phyloP scores from a whole-genome alignment of 1,284 basidiomycete species.

The Apiotrichum porosum region DNA sequence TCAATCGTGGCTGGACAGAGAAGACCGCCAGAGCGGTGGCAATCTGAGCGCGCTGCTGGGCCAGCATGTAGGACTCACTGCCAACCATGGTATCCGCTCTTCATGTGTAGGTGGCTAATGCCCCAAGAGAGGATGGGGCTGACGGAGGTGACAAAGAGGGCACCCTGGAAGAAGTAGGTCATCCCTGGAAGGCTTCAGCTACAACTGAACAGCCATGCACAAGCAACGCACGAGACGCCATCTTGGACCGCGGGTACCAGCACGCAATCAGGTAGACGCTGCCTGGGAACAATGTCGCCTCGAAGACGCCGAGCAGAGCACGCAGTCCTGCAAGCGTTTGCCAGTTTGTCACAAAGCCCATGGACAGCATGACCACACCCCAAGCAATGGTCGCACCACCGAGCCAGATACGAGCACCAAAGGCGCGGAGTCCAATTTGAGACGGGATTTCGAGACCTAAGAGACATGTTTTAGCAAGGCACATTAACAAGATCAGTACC shows the following conservation, averaged over 20 bases:
- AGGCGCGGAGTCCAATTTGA: not conserved
- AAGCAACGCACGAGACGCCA: slow-evolving; percentile 43
- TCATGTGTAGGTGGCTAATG: slow-evolving; percentile 8
- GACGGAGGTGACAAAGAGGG: slow-evolving; percentile 1
- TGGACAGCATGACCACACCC: slow-evolving; percentile 40
- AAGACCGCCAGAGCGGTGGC: too few relatives aligned
- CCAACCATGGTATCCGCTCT: too few relatives aligned
- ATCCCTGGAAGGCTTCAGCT: too few relatives aligned
- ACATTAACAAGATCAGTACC: slow-evolving; percentile 39
- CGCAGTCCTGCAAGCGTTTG: slow-evolving; percentile 45
- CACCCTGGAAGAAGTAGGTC: slow-evolving; percentile 44
- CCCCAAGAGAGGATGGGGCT: slow-evolving; percentile 20
- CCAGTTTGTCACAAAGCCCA: slow-evolving; percentile 42
- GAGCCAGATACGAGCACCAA: slow-evolving; percentile 11
- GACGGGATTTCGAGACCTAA: not conserved
- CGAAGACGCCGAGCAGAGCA: slow-evolving; percentile 47
- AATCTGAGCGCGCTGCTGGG: too few relatives aligned
- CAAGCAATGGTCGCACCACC: slow-evolving; percentile 29
- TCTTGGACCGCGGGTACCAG: slow-evolving; percentile 51
- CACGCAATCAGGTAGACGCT: slow-evolving; percentile 49
- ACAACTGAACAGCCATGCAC: slow-evolving; percentile 32
- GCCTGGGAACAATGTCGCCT: slow-evolving; percentile 42
- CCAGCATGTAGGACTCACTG: too few relatives aligned
- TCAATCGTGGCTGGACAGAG: too few relatives aligned
- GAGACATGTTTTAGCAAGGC: slow-evolving; percentile 10